A percentile compares a stretch with the other conserved stretches of the same genome.
phyloP scores from a whole-genome alignment of 805 yeast genomes.

The Candida alai region DNA sequence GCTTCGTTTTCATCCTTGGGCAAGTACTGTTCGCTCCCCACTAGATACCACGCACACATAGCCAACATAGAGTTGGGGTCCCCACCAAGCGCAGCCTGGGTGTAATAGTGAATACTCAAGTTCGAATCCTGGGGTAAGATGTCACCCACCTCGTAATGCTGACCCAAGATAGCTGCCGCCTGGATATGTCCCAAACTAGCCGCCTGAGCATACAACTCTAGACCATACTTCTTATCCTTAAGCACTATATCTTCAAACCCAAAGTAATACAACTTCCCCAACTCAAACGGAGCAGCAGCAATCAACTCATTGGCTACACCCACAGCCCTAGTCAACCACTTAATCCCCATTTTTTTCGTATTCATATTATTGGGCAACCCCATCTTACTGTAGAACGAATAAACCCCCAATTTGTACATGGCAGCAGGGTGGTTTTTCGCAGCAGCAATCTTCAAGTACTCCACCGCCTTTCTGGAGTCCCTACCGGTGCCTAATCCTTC shows the following conservation, averaged over 20 bases:
- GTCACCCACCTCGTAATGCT: slow-evolving; percentile 79
- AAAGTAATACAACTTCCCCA: slow-evolving; percentile 75
- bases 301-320: slow-evolving; percentile 79
- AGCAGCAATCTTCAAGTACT: slow-evolving; percentile 81
- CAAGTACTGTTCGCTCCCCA: slow-evolving; percentile 83
- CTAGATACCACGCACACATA: slow-evolving; percentile 93
- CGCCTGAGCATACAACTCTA: slow-evolving; percentile 80
- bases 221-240: slow-evolving; percentile 78
- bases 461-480: slow-evolving; percentile 82
- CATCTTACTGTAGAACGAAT: slow-evolving; percentile 80
- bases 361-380: slow-evolving; percentile 67
- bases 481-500: slow-evolving; percentile 91
- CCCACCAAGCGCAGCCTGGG: slow-evolving; percentile 84
- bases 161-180: slow-evolving; percentile 77
- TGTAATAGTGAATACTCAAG: slow-evolving; percentile 86
- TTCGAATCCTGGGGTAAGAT: slow-evolving; percentile 74
- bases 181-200: slow-evolving; percentile 84
- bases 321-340: slow-evolving; percentile 88
- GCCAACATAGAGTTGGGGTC: slow-evolving; percentile 90
- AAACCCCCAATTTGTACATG: slow-evolving; percentile 86
- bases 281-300: slow-evolving; percentile 91
- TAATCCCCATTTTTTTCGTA: slow-evolving; percentile 81
- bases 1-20: slow-evolving; percentile 80
- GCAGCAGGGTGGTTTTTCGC: slow-evolving; percentile 94
- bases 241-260: slow-evolving; percentile 88